Evolutionary conservation across 2,329 filamentous ascomycete species (phyloP).

Genomic region (Penicillium griseofulvum): DNA sequence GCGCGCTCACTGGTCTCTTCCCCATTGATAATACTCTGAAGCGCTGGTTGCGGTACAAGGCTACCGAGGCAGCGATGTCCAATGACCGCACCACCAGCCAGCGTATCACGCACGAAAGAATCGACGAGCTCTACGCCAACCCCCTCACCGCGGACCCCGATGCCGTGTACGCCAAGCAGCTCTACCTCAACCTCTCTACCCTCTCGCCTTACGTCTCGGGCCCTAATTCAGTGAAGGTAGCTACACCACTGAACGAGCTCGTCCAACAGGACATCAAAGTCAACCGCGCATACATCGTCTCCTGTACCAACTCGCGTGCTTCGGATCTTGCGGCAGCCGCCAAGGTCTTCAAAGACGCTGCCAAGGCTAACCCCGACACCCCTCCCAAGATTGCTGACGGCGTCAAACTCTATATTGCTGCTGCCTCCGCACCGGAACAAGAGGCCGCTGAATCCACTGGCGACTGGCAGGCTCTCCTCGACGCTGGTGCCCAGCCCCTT

Average conservation of each 20-base stretch:
- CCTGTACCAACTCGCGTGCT: conserved; percentile 81
- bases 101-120: conserved; percentile 63
- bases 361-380: conserved; percentile 57
- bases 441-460: conserved; percentile 72
- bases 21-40: conserved; percentile 73
- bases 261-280: conserved; percentile 62
- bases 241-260: conserved; percentile 72
- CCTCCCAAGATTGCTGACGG: conserved; percentile 69
- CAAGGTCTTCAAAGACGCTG: conserved; percentile 77
- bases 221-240: conserved; percentile 83
- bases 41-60: conserved; percentile 73
- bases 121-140: conserved; percentile 70
- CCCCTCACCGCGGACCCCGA: conserved; percentile 69
- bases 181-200: conserved; percentile 79
- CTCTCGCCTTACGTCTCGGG: conserved; percentile 81
- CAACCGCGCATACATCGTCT: conserved; percentile 82
- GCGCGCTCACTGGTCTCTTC: conserved; percentile 71
- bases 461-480: conserved; percentile 79
- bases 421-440: conserved; percentile 78
- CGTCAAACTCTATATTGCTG: conserved; percentile 86
- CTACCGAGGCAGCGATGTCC: conserved; percentile 64
- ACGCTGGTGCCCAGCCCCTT: conserved; percentile 71
- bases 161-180: conserved; percentile 76
- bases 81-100: neutral
- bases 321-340: conserved; percentile 82